A percentile compares a stretch with the other conserved stretches of the same genome.
These are phyloP conservation scores for Domatiomyces catenatus DNA, from an alignment of 2,329 filamentous ascomycete genomes.

Conservation along the genomic window DNA sequence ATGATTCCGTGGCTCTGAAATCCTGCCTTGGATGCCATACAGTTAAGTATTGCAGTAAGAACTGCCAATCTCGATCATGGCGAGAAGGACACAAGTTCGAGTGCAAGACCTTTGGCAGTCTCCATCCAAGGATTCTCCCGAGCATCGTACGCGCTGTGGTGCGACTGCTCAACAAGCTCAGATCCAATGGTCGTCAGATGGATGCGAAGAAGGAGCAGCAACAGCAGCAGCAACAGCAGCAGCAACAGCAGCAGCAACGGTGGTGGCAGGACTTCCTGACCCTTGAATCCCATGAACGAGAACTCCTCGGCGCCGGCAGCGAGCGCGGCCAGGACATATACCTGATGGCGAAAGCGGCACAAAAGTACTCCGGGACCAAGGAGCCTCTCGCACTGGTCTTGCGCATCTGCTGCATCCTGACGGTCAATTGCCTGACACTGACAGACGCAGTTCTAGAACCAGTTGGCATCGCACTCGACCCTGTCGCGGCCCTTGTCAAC, in stretches of 20 bases:
- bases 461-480: constrained; percentile 44
- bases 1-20: constrained; percentile 26
- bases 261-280: constrained; percentile 23
- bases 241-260: no score
- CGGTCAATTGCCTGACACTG: constrained; percentile 44
- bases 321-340: constrained; percentile 35
- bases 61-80: constrained; percentile 46
- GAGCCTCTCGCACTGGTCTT: constrained; percentile 29
- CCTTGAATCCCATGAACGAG: constrained; percentile 35
- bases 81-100: constrained; percentile 43
- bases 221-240: no score
- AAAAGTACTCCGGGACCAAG: constrained; percentile 35
- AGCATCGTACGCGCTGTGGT: constrained; percentile 41
- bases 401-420: constrained; percentile 25
- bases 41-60: constrained; percentile 47
- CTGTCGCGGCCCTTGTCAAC: constrained; percentile 39
- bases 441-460: constrained; percentile 41
- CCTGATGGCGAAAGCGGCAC: constrained; percentile 39
- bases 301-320: constrained; percentile 27
- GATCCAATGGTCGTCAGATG: constrained; percentile 21
- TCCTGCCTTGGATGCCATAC: constrained; percentile 43
- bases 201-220: constrained; percentile 24
- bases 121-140: constrained; percentile 35
- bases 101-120: constrained; percentile 37
- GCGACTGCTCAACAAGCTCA: constrained; percentile 35